Base-by-base conservation (phyloP, 108 stramenopile species). In the Cyclotella cryptica region DNA sequence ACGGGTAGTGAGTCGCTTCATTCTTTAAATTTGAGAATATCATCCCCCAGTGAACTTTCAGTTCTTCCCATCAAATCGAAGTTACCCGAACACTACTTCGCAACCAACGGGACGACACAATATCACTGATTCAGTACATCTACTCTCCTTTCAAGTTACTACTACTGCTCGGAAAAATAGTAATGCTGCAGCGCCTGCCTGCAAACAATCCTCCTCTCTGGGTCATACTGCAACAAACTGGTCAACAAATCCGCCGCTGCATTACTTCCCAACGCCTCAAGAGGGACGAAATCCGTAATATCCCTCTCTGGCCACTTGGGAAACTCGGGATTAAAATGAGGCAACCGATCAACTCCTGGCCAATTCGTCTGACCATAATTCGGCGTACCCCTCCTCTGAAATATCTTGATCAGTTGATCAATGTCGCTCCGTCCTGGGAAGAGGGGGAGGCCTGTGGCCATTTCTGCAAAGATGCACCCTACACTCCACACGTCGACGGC, bases 391-490 rank as follows among this genome's bases (percentile, higher is more conserved):
- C 91, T 83, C 12, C 92, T 82, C 71, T 95, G 91, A 70, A 97
- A 95, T 74, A 97, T 96, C 57, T 93, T 92, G 75, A 93, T 92
- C 12, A 96, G 81, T 77, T 97, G 95, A 72, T 96, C 95, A 75
- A 93, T 95, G 72, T 93, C 92, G 13, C 73, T 79, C 46, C 92
- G 83, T 51, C 96, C 96, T 10, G 93, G 91, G 70, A 96, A 95
- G 17, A 97, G 84, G 0, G 95, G 93, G 73, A 92, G 84, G 14
- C 97, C 94, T 0, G 90, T 94, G 21, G 97, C 89, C 91, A 98
- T 94, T 88, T 99, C 98, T 28, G 97, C 98, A 79, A 99, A 87
- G 78, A 99, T 97, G 85, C 98, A 99, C 15, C 99, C 99, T 27
- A 95, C 80, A 53, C 92, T 90, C 98, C 99, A 99, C 2, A 96